phyloP scores from a whole-genome alignment of 2,329 filamentous ascomycete species.

The Exserohilum turcica region DNA sequence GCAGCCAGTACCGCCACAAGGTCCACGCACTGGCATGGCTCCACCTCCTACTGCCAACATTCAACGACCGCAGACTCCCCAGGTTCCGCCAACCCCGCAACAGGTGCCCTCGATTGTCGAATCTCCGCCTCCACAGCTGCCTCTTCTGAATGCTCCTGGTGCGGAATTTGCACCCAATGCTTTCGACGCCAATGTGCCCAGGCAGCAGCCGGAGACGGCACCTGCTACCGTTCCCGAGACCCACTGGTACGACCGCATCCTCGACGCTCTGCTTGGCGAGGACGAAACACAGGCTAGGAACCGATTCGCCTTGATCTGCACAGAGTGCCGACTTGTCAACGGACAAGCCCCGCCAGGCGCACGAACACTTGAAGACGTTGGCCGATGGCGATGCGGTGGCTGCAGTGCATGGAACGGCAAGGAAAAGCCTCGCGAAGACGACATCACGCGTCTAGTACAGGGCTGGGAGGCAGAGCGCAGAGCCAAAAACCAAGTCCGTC shows the following conservation, averaged over 20 bases:
- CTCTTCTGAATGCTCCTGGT: constrained; percentile 34
- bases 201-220: constrained; percentile 38
- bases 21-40: constrained; percentile 58
- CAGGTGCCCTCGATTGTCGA: constrained; percentile 19
- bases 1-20: constrained; percentile 35
- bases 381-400: constrained; percentile 85
- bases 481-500: constrained; percentile 25
- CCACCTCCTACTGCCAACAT: constrained; percentile 72
- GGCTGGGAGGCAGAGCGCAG: constrained; percentile 60
- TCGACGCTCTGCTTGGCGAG: constrained; percentile 91
- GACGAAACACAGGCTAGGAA: constrained; percentile 94
- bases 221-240: constrained; percentile 52
- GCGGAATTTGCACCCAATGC: constrained; percentile 79
- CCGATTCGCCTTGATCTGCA: constrained; percentile 84
- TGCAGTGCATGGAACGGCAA: constrained; percentile 83
- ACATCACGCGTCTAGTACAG: constrained; percentile 55
- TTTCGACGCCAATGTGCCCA: constrained; percentile 49
- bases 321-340: constrained; percentile 83
- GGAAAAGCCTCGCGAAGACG: constrained; percentile 74
- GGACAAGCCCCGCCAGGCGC: constrained; percentile 92
- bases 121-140: constrained; percentile 26
- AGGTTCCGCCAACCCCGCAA: constrained; percentile 40
- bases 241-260: constrained; percentile 92
- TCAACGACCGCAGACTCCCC: constrained; percentile 42
- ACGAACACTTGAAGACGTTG: constrained; percentile 75